Evolutionary conservation across 331 rosid species (phyloP).

Genomic region (Malus hybrid): DNA sequence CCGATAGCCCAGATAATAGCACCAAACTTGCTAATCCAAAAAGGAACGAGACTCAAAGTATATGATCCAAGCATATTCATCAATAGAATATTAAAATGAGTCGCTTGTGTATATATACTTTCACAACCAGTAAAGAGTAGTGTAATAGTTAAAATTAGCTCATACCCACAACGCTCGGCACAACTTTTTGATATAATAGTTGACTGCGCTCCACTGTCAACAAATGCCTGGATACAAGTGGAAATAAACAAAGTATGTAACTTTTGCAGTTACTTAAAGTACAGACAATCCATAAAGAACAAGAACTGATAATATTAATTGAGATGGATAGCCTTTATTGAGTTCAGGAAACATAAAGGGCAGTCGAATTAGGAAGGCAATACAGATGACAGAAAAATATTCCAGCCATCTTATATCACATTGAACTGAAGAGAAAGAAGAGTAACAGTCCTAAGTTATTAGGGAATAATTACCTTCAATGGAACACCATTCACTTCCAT

Average conservation of each 20-base stretch:
- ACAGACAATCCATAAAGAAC: neutral
- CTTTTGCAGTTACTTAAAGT: neutral
- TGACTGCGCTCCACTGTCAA: conserved; percentile 98
- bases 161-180: conserved; percentile 97
- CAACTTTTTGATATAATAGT: conserved; percentile 96
- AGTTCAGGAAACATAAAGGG: neutral
- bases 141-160: conserved; percentile 5
- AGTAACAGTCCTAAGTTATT: neutral
- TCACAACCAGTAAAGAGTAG: neutral
- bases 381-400: conserved; percentile 2
- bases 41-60: too few relatives aligned
- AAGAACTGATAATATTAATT: neutral
- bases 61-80: too few relatives aligned
- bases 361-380: neutral
- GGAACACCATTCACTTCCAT: conserved; percentile 98
- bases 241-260: neutral
- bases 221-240: conserved; percentile 72
- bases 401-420: neutral
- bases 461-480: conserved; percentile 55
- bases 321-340: neutral
- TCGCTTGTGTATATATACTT: conserved; percentile 9
- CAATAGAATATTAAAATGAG: neutral
- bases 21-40: too few relatives aligned
- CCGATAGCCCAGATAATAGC: too few relatives aligned
- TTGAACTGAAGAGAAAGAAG: conserved; percentile 1